Evolutionary conservation across 129 eudicot species (phyloP), one percentile per base, ranked within the genome.

Genomic region (Silybum marianum): DNA sequence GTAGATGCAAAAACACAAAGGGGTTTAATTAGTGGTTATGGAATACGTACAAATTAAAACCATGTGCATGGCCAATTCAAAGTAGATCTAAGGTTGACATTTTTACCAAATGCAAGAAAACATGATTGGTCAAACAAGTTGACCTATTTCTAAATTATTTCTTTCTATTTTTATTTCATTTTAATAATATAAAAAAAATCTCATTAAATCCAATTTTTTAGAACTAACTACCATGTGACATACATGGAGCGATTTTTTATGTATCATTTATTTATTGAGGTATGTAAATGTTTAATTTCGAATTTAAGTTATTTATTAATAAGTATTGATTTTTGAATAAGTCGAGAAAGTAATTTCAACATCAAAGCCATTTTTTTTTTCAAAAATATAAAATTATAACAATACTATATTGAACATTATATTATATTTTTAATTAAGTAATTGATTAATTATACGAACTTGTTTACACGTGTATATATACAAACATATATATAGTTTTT

Each of bases 81-180:
- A 58, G 66, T n/a, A n/a, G 23, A 58, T 58, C 66, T 58, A 58
- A 58, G 66, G 66, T 58, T 58, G 66, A 58, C 66, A 58, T 54
- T 58, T 58, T 58, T 58, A 58, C 66, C 66, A 18, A n/a, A n/a
- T 58, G 66, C 66, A 58, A 58, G 66, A 58, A 58, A 58, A 58
- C 24, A 58, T 6, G 66, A n/a, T n/a, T 58, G 66, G 66, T 58
- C 66, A 58, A 58, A 58, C 66, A 58, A 58, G 66, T 58, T 58
- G 66, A 58, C 66, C 66, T 18, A 5, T 16, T 54, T 54, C 21
- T 51, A 51, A 13, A 51, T 51, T 4, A 51, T 13, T 51, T 54
- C 21, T 54, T 54, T 54, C 65, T 18, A 58, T 58, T 58, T 58
- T 19, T 14, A 16, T 13, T 48, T 48, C 42, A 11, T 3, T 44